Evolutionary conservation across 139 green algal genomes (phyloP), one percentile per base, ranked within the genome.

Genomic region (Chlamydomonas sphaeroides): DNA sequence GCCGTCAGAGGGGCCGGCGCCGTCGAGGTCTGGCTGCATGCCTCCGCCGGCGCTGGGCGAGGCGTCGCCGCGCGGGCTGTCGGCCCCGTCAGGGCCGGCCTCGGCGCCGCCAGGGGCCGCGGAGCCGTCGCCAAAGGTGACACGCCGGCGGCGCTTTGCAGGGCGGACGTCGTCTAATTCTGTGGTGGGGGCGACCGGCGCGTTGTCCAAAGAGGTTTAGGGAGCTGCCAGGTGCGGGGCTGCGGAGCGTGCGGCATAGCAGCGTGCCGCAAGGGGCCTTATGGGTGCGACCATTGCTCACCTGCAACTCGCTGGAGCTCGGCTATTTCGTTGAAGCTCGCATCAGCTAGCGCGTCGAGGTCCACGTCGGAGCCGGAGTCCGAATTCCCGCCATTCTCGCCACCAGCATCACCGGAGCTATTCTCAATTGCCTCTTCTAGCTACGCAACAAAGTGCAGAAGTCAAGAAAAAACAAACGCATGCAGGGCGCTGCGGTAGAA

Each of bases 311-410:
- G 18, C 32, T 72, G 3, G 36, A 72, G 41, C 0, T n/a, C 35
- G 39, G 65, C 62, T 3, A 73, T 25, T 39, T 82, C 75, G 10
- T 41, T 14, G 28, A 53, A 73, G n/a, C 32, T 42, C 33, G 65
- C 26, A 0, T 82, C 75, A 1, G 56, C 75, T 20, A 82, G 17
- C 1, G 65, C 75, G 39, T 82, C 75, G 4, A 82, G 33, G 41
- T 82, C 75, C 5, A 73, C 32, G 7, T 82, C 75, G 20, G 75
- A 82, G 62, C 61, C 57, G 20, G 59, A 62, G 35, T 5, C 28
- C 0, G 72, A 41, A 14, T 51, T 72, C 75, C 75, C 75, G 74
- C 74, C 74, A 45, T 80, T 39, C 4, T 25, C 74, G n/a, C 68
- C 74, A n/a, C n/a, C n/a, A n/a, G n/a, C n/a, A n/a, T n/a, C n/a